Percentiles rank a stretch among this genome's conserved stretches.
Evolutionary conservation across 805 yeast species (phyloP).

Genomic region (Starmerella apicola): DNA sequence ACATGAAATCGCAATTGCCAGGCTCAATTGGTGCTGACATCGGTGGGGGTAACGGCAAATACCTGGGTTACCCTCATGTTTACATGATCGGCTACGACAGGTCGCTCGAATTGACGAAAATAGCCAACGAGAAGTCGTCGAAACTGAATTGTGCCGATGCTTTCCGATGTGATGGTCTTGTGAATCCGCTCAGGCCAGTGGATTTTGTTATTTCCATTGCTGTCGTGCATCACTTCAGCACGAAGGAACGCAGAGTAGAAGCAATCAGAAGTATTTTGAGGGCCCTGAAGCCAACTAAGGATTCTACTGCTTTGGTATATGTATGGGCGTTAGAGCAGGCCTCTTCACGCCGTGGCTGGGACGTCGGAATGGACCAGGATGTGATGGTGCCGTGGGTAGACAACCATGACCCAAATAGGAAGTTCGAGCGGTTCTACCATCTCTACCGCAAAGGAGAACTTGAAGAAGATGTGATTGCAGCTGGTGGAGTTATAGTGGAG

Average conservation of each 20-base stretch:
- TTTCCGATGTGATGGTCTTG: constrained; percentile 70
- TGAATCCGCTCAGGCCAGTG: constrained; percentile 32
- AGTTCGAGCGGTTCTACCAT: constrained; percentile 80
- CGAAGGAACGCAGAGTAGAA: constrained; percentile 58
- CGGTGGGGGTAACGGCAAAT: constrained; percentile 97
- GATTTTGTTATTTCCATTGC: constrained; percentile 94
- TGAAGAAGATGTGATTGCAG: constrained; percentile 50
- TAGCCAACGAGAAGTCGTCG: constrained; percentile 50
- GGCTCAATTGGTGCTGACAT: constrained; percentile 78
- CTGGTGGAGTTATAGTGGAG: constrained; percentile 57
- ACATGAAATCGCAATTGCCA: constrained; percentile 36
- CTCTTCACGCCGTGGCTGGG: constrained; percentile 76
- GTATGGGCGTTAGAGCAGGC: constrained; percentile 97
- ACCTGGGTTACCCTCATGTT: constrained; percentile 58
- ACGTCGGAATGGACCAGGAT: constrained; percentile 85
- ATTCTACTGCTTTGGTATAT: constrained; percentile 65
- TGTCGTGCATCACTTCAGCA: constrained; percentile 91
- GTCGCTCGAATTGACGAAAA: constrained; percentile 25
- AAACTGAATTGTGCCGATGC: constrained; percentile 40
- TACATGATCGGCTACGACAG: constrained; percentile 53
- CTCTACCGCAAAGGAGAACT: constrained; percentile 76
- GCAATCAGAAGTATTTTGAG: constrained; percentile 62
- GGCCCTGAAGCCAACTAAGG: constrained; percentile 35
- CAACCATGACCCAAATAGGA: constrained; percentile 35
- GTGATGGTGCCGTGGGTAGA: constrained; percentile 93